Percentiles rank a stretch among this genome's conserved stretches.
Evolutionary conservation across 305 asterid species (phyloP).

Genomic region (Fraxinus platypoda): DNA sequence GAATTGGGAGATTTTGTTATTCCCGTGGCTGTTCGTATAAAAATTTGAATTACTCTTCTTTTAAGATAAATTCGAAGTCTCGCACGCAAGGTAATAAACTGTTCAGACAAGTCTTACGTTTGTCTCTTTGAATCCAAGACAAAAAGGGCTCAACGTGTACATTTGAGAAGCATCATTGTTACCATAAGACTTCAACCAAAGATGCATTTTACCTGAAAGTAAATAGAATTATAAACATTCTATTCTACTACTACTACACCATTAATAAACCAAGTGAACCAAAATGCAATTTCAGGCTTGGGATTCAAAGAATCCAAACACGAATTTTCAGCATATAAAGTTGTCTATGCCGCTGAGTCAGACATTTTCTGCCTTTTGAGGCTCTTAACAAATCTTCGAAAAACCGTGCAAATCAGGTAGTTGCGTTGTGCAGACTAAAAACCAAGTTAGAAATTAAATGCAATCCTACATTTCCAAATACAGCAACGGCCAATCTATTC

Average conservation of each 20-base stretch:
- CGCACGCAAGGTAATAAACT: too few species aligned
- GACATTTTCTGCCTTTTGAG: constrained; percentile 45
- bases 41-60: not conserved
- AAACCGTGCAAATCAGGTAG: not conserved
- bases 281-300: not conserved
- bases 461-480: constrained; percentile 82
- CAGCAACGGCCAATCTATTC: constrained; percentile 63
- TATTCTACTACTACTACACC: not conserved
- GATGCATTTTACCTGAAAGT: not conserved
- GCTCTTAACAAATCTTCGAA: constrained; percentile 57
- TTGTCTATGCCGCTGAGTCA: constrained; percentile 25
- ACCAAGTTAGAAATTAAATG: not conserved
- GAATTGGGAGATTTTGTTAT: not conserved
- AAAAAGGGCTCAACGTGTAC: not conserved
- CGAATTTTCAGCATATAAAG: not conserved
- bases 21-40: not conserved
- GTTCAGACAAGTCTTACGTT: not conserved
- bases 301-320: not conserved
- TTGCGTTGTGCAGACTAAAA: constrained; percentile 6
- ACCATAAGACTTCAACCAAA: not conserved
- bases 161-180: not conserved
- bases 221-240: not conserved
- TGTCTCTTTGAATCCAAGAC: not conserved
- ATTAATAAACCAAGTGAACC: not conserved
- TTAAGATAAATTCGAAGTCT: too few species aligned